These are phyloP conservation scores for Dactylellina cionopaga DNA, from an alignment of 2,329 filamentous ascomycete species.

Conservation along the genomic window DNA sequence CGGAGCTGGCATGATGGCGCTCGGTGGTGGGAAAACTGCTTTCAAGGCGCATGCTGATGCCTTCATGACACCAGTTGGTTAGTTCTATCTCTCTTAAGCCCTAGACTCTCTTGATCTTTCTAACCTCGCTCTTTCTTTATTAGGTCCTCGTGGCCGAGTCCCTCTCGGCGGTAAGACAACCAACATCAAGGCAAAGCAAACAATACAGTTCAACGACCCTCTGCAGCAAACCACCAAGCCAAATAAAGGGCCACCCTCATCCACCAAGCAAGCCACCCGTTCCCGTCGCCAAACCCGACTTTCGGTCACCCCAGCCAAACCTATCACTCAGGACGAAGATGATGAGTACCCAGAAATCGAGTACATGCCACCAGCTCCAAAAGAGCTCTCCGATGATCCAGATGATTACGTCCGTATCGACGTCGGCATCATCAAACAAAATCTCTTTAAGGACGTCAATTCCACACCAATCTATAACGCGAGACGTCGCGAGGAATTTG, in stretches of 20 bases:
- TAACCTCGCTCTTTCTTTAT: neutral
- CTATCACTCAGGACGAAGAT: constrained; percentile 65
- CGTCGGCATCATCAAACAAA: constrained; percentile 70
- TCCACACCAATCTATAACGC: constrained; percentile 23
- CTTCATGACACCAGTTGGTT: constrained; percentile 84
- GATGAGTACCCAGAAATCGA: constrained; percentile 78
- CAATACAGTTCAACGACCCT: constrained; percentile 64
- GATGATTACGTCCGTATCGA: constrained; percentile 73
- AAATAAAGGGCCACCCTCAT: constrained; percentile 69
- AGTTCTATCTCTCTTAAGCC: constrained; percentile 57
- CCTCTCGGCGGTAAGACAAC: constrained; percentile 94
- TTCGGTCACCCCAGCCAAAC: constrained; percentile 73
- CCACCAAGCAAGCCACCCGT: constrained; percentile 68
- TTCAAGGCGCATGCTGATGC: constrained; percentile 69
- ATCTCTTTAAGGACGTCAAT: constrained; percentile 71
- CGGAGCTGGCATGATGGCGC: constrained; percentile 69
- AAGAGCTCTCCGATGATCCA: constrained; percentile 73
- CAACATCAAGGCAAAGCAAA: constrained; percentile 79
- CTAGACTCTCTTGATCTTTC: neutral
- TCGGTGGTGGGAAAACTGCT: constrained; percentile 64
- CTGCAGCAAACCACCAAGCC: constrained; percentile 71
- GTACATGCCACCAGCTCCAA: constrained; percentile 76
- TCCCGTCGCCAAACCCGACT: constrained; percentile 60
- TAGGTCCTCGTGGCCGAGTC: constrained; percentile 76
- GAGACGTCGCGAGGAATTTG: constrained; percentile 12